Evolutionary conservation across 495 filamentous ascomycete species (phyloP).

Genomic region (Cercophora scortea): DNA sequence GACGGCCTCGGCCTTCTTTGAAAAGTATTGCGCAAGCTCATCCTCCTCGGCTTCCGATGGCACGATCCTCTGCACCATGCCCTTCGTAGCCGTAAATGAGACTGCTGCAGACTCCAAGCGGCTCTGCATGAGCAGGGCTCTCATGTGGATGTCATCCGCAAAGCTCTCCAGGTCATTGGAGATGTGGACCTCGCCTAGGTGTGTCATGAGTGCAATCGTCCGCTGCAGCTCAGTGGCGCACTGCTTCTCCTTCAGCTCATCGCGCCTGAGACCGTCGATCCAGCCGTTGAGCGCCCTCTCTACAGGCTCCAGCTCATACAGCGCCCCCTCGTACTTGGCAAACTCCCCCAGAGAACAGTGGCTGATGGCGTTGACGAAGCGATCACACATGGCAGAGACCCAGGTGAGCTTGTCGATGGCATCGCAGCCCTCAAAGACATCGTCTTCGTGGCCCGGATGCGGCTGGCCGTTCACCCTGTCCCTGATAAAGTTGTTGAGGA

Average conservation of each 20-base stretch:
- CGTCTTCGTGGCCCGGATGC: constrained; percentile 55
- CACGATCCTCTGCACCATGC: constrained; percentile 57
- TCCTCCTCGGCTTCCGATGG: constrained; percentile 45
- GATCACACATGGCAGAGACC: constrained; percentile 73
- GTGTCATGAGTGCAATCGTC: constrained; percentile 75
- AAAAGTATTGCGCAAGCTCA: constrained; percentile 58
- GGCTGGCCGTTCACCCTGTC: constrained; percentile 56
- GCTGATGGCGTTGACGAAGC: constrained; percentile 71
- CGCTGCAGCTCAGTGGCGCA: constrained; percentile 73
- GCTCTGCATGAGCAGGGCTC: constrained; percentile 64
- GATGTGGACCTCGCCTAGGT: constrained; percentile 76
- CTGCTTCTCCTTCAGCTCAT: constrained; percentile 80
- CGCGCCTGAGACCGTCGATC: constrained; percentile 73
- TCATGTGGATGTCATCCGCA: constrained; percentile 71
- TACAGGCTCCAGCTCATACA: constrained; percentile 88
- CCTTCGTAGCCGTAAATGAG: constrained; percentile 53
- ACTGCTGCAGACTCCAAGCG: constrained; percentile 72
- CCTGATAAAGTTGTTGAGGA: constrained; percentile 72
- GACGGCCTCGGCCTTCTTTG: constrained; percentile 63
- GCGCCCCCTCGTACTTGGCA: constrained; percentile 59
- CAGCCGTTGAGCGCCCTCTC: constrained; percentile 84
- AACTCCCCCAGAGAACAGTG: constrained; percentile 73
- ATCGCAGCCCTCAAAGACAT: constrained; percentile 68
- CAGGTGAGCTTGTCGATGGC: constrained; percentile 79
- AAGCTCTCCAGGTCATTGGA: constrained; percentile 64